phyloP scores from a whole-genome alignment of 2,329 filamentous ascomycete genomes.

The Aspergillus udagawae region DNA sequence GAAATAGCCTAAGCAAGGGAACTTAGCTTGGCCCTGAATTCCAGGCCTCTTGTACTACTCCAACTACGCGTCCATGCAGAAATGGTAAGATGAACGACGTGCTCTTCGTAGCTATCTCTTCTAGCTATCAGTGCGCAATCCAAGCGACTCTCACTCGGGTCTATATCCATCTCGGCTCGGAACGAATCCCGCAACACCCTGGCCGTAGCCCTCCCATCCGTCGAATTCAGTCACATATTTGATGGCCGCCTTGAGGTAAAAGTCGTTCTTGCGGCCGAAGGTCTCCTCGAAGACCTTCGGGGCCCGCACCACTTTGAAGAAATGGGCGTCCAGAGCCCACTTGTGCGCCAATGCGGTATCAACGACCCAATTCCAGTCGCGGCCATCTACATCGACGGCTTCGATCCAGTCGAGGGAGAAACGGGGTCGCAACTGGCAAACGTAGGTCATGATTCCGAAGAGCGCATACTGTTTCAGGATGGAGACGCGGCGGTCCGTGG shows the following conservation, averaged over 20 bases:
- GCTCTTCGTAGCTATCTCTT: too few species aligned
- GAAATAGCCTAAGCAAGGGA: too few species aligned
- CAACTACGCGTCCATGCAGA: too few species aligned
- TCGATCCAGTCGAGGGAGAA: not conserved
- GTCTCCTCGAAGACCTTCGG: constrained; percentile 21
- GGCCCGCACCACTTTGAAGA: constrained; percentile 3
- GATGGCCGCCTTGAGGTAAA: constrained; percentile 42
- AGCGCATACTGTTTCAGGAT: constrained; percentile 2
- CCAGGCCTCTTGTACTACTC: too few species aligned
- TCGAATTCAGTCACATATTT: constrained; percentile 41
- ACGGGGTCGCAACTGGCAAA: constrained; percentile 1
- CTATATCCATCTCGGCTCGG: constrained; percentile 4
- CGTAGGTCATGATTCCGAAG: constrained; percentile 1
- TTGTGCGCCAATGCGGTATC: not conserved
- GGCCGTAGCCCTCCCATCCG: constrained; percentile 2
- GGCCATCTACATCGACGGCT: not conserved
- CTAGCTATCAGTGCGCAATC: too few species aligned
- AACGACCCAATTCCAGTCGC: not conserved
- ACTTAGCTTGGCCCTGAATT: too few species aligned
- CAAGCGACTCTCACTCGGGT: not conserved
- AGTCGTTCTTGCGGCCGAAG: constrained; percentile 34
- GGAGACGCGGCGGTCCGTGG: not conserved
- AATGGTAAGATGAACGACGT: too few species aligned
- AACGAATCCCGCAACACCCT: constrained; percentile 3
- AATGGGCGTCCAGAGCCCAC: constrained; percentile 1